phyloP scores from a whole-genome alignment of 179 eudicot species.

The Vitellaria paradoxa region DNA sequence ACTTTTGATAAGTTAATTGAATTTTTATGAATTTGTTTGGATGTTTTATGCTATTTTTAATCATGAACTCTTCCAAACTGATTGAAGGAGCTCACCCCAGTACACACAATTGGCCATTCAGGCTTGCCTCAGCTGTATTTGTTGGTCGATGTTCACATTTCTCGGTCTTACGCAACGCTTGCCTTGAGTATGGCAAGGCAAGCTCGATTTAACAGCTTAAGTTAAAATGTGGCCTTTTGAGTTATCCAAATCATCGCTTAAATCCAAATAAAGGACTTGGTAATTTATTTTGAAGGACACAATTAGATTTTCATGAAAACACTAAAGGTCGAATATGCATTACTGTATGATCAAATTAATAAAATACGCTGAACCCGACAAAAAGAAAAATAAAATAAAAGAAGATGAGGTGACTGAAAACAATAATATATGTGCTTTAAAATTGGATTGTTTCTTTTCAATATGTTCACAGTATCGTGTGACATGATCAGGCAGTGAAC shows the following conservation, averaged over 20 bases:
- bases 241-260: not conserved
- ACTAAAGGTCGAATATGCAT: not conserved
- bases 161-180: no score
- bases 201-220: not conserved
- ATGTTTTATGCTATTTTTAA: not conserved
- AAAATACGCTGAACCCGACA: not conserved
- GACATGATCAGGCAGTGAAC: not conserved
- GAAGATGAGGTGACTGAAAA: not conserved
- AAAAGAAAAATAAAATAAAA: not conserved
- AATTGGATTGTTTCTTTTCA: not conserved
- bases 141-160: no score
- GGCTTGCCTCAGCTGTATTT: no score
- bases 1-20: not conserved
- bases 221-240: not conserved
- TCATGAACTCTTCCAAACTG: not conserved
- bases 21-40: not conserved
- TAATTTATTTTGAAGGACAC: no score
- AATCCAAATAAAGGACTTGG: not conserved
- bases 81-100: not conserved
- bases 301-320: no score
- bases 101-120: no score
- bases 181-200: no score
- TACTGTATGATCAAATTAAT: not conserved
- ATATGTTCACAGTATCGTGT: not conserved
- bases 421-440: not conserved